These are phyloP conservation scores for Anthracocystis walkeri DNA, from an alignment of 1,284 basidiomycete genomes.

Conservation along the genomic window DNA sequence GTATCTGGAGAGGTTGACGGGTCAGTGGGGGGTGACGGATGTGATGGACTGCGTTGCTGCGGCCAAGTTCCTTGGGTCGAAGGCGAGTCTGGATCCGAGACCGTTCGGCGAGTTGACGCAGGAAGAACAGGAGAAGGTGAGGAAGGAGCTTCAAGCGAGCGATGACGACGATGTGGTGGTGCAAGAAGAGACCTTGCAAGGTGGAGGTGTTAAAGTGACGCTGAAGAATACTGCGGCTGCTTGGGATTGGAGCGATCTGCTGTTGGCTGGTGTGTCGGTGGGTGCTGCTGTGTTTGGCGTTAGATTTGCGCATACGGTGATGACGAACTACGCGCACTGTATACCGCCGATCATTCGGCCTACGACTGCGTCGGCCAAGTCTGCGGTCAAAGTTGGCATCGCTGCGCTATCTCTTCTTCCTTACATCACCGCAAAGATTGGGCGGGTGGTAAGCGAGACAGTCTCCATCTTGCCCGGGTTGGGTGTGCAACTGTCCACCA, in stretches of 20 bases:
- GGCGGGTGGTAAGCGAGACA: slow-evolving; percentile 38
- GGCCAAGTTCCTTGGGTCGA: slow-evolving; percentile 72
- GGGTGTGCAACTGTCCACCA: slow-evolving; percentile 58
- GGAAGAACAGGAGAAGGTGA: slow-evolving; percentile 20
- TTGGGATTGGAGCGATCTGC: slow-evolving; percentile 25
- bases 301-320: slow-evolving; percentile 10
- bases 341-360: slow-evolving; percentile 22
- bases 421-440: slow-evolving; percentile 20
- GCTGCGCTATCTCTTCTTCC: slow-evolving; percentile 14
- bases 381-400: slow-evolving; percentile 2
- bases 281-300: slow-evolving; percentile 11
- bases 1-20: slow-evolving; percentile 74
- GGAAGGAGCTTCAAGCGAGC: slow-evolving; percentile 10
- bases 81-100: slow-evolving; percentile 15
- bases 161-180: neutral
- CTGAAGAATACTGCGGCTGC: slow-evolving; percentile 21
- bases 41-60: slow-evolving; percentile 76
- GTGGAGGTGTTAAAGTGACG: slow-evolving; percentile 38
- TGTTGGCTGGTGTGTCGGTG: slow-evolving; percentile 9
- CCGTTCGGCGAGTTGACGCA: slow-evolving; percentile 20
- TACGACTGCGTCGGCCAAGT: neutral
- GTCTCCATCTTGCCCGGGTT: slow-evolving; percentile 48
- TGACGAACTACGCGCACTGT: slow-evolving; percentile 20
- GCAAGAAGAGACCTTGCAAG: slow-evolving; percentile 12
- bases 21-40: slow-evolving; percentile 79